Evolutionary conservation across 164 flowering plant genomes (phyloP).

Genomic region (Aristolochia californica): DNA sequence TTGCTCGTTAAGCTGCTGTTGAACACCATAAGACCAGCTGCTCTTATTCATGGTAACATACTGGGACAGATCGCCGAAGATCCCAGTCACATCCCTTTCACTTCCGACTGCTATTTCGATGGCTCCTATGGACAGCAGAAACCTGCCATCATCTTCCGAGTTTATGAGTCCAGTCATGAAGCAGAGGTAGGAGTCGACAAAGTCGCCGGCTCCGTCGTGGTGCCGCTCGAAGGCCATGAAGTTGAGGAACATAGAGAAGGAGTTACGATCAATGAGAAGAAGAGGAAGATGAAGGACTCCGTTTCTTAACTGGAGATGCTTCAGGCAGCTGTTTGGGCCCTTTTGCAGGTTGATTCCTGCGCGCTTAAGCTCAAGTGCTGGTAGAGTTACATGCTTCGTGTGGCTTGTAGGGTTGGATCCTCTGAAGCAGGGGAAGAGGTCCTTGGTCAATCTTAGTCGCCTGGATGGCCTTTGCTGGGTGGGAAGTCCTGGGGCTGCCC

Average conservation of each 20-base stretch:
- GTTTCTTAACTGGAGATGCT: not conserved
- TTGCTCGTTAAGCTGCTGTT: not conserved
- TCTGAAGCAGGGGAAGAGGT: too few species aligned
- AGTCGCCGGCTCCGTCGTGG: not conserved
- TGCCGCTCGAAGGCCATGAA: conserved; percentile 4
- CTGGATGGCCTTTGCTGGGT: too few species aligned
- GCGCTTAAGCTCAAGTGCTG: not conserved
- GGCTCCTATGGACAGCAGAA: not conserved
- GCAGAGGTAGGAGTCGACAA: not conserved
- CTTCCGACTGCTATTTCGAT: not conserved
- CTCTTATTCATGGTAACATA: not conserved
- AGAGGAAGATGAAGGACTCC: not conserved
- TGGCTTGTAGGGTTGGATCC: too few species aligned
- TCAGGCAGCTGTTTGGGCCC: not conserved
- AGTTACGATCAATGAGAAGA: not conserved
- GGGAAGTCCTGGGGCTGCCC: not conserved
- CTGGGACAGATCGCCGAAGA: not conserved
- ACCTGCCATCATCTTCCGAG: conserved; percentile 1
- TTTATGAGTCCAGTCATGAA: not conserved
- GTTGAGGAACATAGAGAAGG: not conserved
- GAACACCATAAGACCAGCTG: not conserved
- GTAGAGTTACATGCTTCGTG: too few species aligned
- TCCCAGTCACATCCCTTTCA: not conserved
- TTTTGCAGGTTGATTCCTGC: not conserved
- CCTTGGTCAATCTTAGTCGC: too few species aligned